These are phyloP conservation scores for Rehmannia glutinosa DNA, from an alignment of 257 asterid genomes.

Conservation along the genomic window DNA sequence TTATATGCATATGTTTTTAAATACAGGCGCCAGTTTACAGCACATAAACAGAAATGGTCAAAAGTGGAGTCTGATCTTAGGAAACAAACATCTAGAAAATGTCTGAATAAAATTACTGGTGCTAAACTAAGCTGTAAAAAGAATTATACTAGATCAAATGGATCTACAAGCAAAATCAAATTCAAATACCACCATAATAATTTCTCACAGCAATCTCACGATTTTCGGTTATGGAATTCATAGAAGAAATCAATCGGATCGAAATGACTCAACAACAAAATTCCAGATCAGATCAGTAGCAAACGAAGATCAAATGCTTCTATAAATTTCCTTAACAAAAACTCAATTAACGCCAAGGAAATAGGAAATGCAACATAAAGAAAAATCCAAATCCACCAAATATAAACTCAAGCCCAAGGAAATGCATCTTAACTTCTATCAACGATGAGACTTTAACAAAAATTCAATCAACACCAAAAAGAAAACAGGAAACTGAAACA, in stretches of 20 bases:
- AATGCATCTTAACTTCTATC: not conserved
- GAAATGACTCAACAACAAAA: not conserved
- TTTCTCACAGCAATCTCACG: not conserved
- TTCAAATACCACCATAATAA: slow-evolving; percentile 1
- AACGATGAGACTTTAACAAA: not conserved
- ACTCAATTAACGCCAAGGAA: not conserved
- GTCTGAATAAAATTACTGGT: not conserved
- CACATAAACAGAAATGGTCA: not conserved
- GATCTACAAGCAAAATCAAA: slow-evolving; percentile 14
- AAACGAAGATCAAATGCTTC: not conserved
- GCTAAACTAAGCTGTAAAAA: not conserved
- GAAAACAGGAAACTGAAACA: not conserved
- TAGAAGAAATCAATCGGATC: slow-evolving; percentile 25
- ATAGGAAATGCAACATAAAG: too few species aligned
- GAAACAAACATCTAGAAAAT: not conserved
- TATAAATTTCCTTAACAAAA: not conserved
- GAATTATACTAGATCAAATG: not conserved
- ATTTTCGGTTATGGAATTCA: not conserved
- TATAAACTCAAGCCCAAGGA: too few species aligned
- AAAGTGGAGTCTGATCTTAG: not conserved
- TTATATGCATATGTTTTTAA: not conserved
- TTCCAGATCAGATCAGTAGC: slow-evolving; percentile 22
- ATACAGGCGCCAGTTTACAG: not conserved
- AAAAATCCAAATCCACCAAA: too few species aligned
- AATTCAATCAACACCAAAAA: not conserved